Percentiles rank a stretch among this genome's conserved stretches.
Conservation (phyloP, 2,329 filamentous ascomycete species). For the Colletotrichum neosansevieriae region DNA sequence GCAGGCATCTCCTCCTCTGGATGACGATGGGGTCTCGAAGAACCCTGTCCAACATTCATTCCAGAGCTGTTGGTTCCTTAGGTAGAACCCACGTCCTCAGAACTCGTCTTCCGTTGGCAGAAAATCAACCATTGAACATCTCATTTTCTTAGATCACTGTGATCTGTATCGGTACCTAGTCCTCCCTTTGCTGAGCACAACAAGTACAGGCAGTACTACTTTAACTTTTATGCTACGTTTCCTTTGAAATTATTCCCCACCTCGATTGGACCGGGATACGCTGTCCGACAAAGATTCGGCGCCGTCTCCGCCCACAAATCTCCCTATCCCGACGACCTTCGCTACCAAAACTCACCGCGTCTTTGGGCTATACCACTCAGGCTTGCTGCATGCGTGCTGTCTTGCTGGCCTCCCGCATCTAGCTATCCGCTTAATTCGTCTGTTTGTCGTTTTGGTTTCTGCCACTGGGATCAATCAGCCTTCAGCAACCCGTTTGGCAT, state of each 20-base stretch:
- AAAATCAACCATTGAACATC: not conserved
- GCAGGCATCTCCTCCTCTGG: too few relatives aligned
- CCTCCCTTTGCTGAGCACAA: not conserved
- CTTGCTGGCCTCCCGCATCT: slow-evolving; percentile 28
- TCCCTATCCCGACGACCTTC: slow-evolving; percentile 1
- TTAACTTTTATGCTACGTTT: slow-evolving; percentile 11
- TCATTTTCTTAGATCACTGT: not conserved
- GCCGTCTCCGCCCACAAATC: not conserved
- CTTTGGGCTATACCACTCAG: not conserved
- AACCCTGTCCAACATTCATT: too few relatives aligned
- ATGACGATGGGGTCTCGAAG: too few relatives aligned
- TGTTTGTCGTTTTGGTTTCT: slow-evolving; percentile 6
- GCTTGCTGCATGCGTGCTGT: not conserved
- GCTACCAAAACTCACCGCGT: not conserved
- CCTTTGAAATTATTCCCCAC: not conserved
- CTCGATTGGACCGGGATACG: slow-evolving; percentile 19
- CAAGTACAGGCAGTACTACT: not conserved
- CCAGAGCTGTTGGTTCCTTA: too few relatives aligned
- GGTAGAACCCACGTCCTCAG: too few relatives aligned
- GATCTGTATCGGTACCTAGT: not conserved
- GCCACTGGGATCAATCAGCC: not conserved
- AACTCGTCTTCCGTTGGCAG: too few relatives aligned
- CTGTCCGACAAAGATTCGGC: not conserved
- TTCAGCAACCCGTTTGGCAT: slow-evolving; percentile 2
- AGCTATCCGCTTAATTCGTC: not conserved